These are phyloP conservation scores for Peltaster fructicola DNA, from an alignment of 2,329 filamentous ascomycete genomes.

Conservation along the genomic window DNA sequence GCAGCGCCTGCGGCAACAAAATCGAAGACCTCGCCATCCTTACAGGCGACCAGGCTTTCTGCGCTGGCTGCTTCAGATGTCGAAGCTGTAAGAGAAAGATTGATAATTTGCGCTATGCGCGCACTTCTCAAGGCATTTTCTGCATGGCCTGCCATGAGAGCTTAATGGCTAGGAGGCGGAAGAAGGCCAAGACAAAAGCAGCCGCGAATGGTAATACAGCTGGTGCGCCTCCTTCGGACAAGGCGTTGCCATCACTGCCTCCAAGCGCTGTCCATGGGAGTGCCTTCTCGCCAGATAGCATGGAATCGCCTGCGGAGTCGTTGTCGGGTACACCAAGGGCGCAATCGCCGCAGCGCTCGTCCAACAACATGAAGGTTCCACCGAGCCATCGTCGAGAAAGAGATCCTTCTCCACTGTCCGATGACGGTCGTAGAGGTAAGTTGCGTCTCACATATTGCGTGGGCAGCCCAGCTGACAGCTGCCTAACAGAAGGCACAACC, in stretches of 20 bases:
- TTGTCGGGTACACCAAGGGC: slow-evolving; percentile 54
- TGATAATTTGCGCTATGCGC: slow-evolving; percentile 90
- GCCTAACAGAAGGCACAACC: slow-evolving; percentile 39
- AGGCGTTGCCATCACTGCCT: slow-evolving; percentile 80
- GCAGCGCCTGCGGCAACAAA: slow-evolving; percentile 89
- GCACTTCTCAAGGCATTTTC: slow-evolving; percentile 95
- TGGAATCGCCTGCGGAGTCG: slow-evolving; percentile 39
- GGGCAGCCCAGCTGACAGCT: slow-evolving; percentile 5
- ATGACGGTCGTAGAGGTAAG: slow-evolving; percentile 17
- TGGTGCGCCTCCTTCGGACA: slow-evolving; percentile 41
- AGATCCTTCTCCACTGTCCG: slow-evolving; percentile 20
- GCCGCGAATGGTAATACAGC: slow-evolving; percentile 19
- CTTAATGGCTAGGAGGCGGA: slow-evolving; percentile 78
- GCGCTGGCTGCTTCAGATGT: slow-evolving; percentile 90
- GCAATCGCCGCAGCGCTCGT: slow-evolving; percentile 38
- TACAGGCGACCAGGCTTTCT: slow-evolving; percentile 95
- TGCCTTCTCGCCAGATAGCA: slow-evolving; percentile 39
- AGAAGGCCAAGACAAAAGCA: slow-evolving; percentile 49
- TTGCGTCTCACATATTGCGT: too few relatives aligned
- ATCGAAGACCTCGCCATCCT: slow-evolving; percentile 96
- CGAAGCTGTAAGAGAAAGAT: slow-evolving; percentile 98
- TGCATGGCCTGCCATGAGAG: slow-evolving; percentile 99
- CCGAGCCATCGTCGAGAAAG: too few relatives aligned
- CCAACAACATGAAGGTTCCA: slow-evolving; percentile 7
- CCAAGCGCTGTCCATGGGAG: slow-evolving; percentile 50